Evolutionary conservation across 2,329 filamentous ascomycete genomes (phyloP).

Genomic region (Diaporthe capsici): DNA sequence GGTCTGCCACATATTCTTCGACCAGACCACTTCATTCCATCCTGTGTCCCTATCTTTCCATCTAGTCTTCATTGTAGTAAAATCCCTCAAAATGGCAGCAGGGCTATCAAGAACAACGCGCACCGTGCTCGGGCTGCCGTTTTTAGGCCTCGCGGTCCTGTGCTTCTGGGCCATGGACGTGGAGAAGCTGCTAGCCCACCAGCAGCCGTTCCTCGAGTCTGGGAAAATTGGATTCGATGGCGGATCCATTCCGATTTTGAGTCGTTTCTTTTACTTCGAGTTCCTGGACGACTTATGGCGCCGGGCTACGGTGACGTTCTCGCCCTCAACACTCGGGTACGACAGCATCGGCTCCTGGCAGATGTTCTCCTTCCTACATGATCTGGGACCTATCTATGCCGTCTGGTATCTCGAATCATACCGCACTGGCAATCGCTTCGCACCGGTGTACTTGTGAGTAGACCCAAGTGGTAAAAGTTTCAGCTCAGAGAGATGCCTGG

Average conservation of each 20-base stretch:
- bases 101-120: neutral
- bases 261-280: neutral
- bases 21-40: neutral
- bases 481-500: neutral
- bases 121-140: neutral
- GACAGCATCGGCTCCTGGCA: conserved; percentile 9
- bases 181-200: neutral
- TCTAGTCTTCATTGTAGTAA: too few species aligned
- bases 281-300: neutral
- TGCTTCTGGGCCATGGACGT: neutral
- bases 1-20: too few species aligned
- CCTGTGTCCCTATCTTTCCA: neutral
- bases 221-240: neutral
- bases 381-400: neutral
- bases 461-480: neutral
- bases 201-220: conserved; percentile 1
- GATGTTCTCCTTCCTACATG: neutral
- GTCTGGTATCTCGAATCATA: neutral
- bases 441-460: neutral
- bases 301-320: neutral
- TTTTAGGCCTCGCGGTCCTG: neutral
- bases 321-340: neutral
- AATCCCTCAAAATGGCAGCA: neutral
- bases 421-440: neutral
- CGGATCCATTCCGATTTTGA: neutral